Conservation (phyloP, 2,329 filamentous ascomycete species). For the Emergomyces orientalis region DNA sequence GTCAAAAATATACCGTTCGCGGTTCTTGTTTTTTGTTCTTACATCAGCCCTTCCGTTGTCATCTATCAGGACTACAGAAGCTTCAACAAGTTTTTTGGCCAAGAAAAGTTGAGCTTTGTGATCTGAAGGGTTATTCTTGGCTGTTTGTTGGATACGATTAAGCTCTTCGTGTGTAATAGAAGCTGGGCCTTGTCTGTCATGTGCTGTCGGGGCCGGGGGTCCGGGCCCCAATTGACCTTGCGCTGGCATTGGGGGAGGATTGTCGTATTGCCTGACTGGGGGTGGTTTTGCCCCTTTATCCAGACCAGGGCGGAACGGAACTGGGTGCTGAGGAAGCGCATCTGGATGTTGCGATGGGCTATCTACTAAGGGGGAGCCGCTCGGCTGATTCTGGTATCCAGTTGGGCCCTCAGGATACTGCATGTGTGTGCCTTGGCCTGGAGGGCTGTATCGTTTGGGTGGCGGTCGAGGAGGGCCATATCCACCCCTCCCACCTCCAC, state of each 20-base stretch:
- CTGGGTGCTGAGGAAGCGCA: constrained; percentile 47
- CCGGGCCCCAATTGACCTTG: constrained; percentile 21
- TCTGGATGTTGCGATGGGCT: constrained; percentile 41
- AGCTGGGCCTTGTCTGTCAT: background rate
- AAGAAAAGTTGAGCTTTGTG: constrained; percentile 61
- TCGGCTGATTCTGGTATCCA: constrained; percentile 12
- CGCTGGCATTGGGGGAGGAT: constrained; percentile 31
- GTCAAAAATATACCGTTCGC: constrained; percentile 76
- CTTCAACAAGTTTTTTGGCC: constrained; percentile 79
- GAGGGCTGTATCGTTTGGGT: constrained; percentile 13
- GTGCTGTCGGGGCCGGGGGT: constrained; percentile 2
- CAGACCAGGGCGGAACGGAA: constrained; percentile 46
- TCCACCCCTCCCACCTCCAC: constrained; percentile 17
- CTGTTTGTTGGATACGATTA: constrained; percentile 59
- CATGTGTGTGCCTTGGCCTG: constrained; percentile 14
- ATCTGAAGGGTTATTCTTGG: constrained; percentile 64
- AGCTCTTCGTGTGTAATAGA: constrained; percentile 64
- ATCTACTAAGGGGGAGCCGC: constrained; percentile 14
- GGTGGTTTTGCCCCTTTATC: constrained; percentile 39
- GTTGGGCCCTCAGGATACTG: constrained; percentile 11
- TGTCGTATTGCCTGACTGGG: constrained; percentile 46
- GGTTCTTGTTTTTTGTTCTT: constrained; percentile 51
- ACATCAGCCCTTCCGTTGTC: constrained; percentile 64
- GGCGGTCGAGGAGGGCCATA: constrained; percentile 14
- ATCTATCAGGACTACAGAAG: constrained; percentile 67